Evolutionary conservation across 192 early-diverging fungal species (phyloP).

Genomic region (Spizellomyces punctatus): DNA sequence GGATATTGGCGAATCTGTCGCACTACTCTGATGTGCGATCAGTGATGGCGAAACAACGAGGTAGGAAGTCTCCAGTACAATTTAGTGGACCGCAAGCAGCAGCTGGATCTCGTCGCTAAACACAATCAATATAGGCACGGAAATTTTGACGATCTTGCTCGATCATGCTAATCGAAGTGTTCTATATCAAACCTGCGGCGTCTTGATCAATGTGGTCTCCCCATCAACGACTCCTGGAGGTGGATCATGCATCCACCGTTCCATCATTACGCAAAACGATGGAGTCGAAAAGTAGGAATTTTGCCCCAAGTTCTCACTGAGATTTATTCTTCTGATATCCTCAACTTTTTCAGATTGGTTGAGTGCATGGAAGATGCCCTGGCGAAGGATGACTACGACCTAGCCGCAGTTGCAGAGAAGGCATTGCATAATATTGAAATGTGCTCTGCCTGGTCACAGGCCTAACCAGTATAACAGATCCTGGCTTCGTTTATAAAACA

Average conservation of each 20-base stretch:
- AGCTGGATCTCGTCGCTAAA: no score
- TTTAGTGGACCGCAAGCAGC: no score
- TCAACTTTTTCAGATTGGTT: constrained; percentile 20
- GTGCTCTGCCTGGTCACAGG: no score
- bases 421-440: constrained; percentile 27
- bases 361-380: constrained; percentile 25
- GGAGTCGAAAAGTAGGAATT: constrained; percentile 24
- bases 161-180: constrained; percentile 40
- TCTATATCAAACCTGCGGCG: constrained; percentile 43
- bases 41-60: constrained; percentile 10
- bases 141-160: constrained; percentile 44
- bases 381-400: constrained; percentile 8
- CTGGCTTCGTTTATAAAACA: no score
- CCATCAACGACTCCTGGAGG: background rate
- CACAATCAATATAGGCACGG: constrained; percentile 32
- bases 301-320: background rate
- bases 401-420: constrained; percentile 24
- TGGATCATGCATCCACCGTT: background rate
- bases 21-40: constrained; percentile 11
- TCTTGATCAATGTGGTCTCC: constrained; percentile 40
- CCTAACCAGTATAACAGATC: no score
- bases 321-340: background rate
- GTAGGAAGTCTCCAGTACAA: background rate
- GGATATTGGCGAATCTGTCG: constrained; percentile 46
- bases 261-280: constrained; percentile 18